These are phyloP conservation scores for Triglochin maritima DNA, from an alignment of 106 monocot species.

Conservation along the genomic window DNA sequence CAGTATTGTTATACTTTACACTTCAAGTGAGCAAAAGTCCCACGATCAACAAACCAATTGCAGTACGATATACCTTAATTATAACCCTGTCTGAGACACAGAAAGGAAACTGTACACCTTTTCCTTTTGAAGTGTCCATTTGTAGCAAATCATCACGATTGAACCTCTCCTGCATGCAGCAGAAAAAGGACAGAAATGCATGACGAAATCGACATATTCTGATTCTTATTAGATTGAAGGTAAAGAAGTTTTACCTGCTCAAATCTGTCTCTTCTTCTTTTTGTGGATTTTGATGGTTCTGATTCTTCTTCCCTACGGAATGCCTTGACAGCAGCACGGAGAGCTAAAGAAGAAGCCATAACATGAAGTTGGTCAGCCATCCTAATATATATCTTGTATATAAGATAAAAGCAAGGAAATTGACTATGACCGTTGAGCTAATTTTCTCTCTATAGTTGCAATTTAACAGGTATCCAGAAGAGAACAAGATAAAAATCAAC, in stretches of 20 bases:
- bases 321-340: conserved; percentile 82
- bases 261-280: conserved; percentile 60
- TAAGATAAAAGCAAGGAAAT: neutral
- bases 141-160: conserved; percentile 33
- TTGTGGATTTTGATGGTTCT: conserved; percentile 31
- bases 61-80: conserved; percentile 53
- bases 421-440: too few species aligned
- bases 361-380: neutral
- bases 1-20: too few species aligned
- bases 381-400: too few species aligned
- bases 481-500: too few species aligned
- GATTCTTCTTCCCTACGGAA: conserved; percentile 65
- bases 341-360: conserved; percentile 30
- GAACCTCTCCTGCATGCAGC: conserved; percentile 41
- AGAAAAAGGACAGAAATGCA: neutral
- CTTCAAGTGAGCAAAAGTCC: too few species aligned
- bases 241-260: conserved; percentile 35
- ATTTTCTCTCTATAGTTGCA: too few species aligned
- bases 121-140: conserved; percentile 40
- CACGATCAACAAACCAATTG: neutral
- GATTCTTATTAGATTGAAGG: too few species aligned
- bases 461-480: too few species aligned
- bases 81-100: conserved; percentile 72
- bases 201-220: neutral
- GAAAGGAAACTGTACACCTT: conserved; percentile 86